Conservation (phyloP, 257 asterid species). For the Solanum infundibuliforme region DNA sequence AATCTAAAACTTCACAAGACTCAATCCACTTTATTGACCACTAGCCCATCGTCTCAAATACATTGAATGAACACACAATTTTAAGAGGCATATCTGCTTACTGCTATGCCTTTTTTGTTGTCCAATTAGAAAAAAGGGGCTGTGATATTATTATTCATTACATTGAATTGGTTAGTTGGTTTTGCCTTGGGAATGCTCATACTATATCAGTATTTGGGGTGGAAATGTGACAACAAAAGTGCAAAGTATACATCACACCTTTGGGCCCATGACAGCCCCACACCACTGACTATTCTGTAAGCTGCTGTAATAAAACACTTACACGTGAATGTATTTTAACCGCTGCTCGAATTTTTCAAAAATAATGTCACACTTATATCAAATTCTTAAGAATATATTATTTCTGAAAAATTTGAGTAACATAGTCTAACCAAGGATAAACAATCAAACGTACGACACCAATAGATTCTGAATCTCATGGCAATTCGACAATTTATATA, state of each 20-base stretch:
- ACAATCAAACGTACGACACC: not conserved
- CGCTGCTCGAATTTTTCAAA: too few relatives aligned
- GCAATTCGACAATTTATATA: not conserved
- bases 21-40: not conserved
- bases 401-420: too few relatives aligned
- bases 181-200: not conserved
- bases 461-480: not conserved
- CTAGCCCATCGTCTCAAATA: fast-evolving
- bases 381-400: too few relatives aligned
- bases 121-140: not conserved
- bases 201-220: not conserved
- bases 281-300: not conserved
- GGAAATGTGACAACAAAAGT: slow-evolving; percentile 2
- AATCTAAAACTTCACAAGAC: not conserved
- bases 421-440: not conserved
- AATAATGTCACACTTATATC: too few relatives aligned
- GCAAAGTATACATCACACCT: not conserved
- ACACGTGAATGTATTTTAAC: too few relatives aligned
- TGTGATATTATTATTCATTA: not conserved
- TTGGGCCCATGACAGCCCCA: not conserved
- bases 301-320: too few relatives aligned
- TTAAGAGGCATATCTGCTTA: not conserved
- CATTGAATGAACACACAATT: not conserved
- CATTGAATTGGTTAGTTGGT: slow-evolving; percentile 1
- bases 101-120: not conserved